Evolutionary conservation across 2,329 filamentous ascomycete genomes (phyloP).

Genomic region (Pleomassaria siparia): DNA sequence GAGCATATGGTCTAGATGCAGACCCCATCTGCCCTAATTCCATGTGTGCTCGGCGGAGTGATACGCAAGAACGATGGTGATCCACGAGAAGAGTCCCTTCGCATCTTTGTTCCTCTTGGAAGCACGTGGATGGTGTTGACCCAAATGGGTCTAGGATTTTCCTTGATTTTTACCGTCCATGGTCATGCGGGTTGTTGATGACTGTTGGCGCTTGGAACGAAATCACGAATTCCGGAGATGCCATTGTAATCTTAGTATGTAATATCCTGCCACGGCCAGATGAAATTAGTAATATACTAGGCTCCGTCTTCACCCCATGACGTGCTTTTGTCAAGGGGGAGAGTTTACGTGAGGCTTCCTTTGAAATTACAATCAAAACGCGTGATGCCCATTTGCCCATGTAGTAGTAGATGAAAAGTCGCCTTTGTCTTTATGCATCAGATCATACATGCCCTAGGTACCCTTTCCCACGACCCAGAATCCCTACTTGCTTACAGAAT

Average conservation of each 20-base stretch:
- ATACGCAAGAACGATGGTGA: not conserved
- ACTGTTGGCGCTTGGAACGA: not conserved
- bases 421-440: no score
- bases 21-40: not conserved
- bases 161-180: not conserved
- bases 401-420: no score
- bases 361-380: no score
- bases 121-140: not conserved
- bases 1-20: slow-evolving; percentile 31
- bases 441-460: no score
- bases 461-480: no score
- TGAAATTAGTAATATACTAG: not conserved
- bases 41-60: not conserved
- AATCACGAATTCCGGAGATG: not conserved
- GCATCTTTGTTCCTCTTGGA: not conserved
- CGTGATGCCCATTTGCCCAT: no score
- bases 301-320: not conserved
- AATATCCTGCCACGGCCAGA: not conserved
- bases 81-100: not conserved
- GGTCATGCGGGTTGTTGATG: not conserved
- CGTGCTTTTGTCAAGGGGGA: no score
- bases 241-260: not conserved
- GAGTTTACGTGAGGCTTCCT: no score
- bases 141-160: not conserved
- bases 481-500: no score